Base-by-base conservation (phyloP, 2,329 filamentous ascomycete genomes). In the Ophiostoma quercus region DNA sequence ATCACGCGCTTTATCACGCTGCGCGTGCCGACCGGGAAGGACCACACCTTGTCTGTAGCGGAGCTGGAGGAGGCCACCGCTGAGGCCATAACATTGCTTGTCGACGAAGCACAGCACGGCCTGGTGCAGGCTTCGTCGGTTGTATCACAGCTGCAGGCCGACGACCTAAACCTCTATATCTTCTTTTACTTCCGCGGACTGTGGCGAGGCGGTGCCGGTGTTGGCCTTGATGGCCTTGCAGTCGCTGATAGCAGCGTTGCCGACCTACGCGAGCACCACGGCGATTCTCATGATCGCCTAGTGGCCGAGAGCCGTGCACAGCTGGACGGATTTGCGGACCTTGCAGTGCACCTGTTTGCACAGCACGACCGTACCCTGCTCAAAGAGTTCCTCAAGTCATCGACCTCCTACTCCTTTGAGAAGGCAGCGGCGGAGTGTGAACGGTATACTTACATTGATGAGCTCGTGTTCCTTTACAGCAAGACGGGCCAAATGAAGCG, bases 401-500 rank as follows among this genome's bases (percentile, higher is more conserved):
- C 92, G 8, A 94, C 92, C 9, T 90, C 89, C 1, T 99, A 98
- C 78, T 88, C 88, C n/a, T 93, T 97, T 74, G 92, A 95, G 75
- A 90, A 84, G 87, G 92, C 80, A 78, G 91, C 80, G 73, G 86
- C 82, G 84, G 88, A 96, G 75, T 99, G 95, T 76, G 93, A 98
- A 78, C 81, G 84, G 16, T 85, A 87, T 74, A 88, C 90, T 74
- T 98, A 91, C 79, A 91, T 96, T 66, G 91, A 92, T 51, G 95
- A 99, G 77, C 86, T 98, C n/a, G 94, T 99, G 16, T 95, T 95
- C 76, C 86, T 99, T 1, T 90, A 98, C 75, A 96, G 93, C 71
- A 97, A 97, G 78, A 98, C 93, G 0, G 95, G 95, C 0, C 90
- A 97, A 78, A 95, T 92, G 75, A 96, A 97, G 79, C 88, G 91